Evolutionary conservation across 345 rosid genomes (phyloP).

Genomic region (Ceriops decandra): DNA sequence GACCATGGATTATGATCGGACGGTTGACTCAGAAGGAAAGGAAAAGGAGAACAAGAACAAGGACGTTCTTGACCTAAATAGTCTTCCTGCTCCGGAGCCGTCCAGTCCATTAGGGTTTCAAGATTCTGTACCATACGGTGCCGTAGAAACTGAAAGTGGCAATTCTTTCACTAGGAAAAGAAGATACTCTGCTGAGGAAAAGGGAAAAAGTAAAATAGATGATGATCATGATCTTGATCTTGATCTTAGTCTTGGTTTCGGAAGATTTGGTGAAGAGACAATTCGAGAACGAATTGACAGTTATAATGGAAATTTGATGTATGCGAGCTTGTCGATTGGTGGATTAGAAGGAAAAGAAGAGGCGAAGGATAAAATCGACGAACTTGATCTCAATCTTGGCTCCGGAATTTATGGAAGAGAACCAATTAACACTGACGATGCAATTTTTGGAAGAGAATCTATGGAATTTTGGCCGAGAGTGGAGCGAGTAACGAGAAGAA

Average conservation of each 20-base stretch:
- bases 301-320: neutral
- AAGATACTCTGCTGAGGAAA: constrained; percentile 13
- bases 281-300: neutral
- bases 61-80: constrained; percentile 17
- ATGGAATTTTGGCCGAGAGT: too few relatives aligned
- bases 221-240: constrained; percentile 6
- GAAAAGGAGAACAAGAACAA: neutral
- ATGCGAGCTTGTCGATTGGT: neutral
- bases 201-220: constrained; percentile 17
- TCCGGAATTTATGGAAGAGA: too few relatives aligned
- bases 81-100: neutral
- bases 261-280: neutral
- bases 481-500: too few relatives aligned
- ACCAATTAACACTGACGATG: too few relatives aligned
- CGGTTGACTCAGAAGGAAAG: neutral
- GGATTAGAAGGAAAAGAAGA: neutral
- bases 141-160: constrained; percentile 11
- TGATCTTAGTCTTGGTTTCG: neutral
- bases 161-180: constrained; percentile 16
- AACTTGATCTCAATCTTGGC: too few relatives aligned
- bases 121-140: neutral
- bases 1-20: too few relatives aligned
- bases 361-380: too few relatives aligned
- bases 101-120: constrained; percentile 10
- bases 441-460: too few relatives aligned